Evolutionary conservation across 176 grass and related monocot species (phyloP).

Genomic region (Oryza nivara): DNA sequence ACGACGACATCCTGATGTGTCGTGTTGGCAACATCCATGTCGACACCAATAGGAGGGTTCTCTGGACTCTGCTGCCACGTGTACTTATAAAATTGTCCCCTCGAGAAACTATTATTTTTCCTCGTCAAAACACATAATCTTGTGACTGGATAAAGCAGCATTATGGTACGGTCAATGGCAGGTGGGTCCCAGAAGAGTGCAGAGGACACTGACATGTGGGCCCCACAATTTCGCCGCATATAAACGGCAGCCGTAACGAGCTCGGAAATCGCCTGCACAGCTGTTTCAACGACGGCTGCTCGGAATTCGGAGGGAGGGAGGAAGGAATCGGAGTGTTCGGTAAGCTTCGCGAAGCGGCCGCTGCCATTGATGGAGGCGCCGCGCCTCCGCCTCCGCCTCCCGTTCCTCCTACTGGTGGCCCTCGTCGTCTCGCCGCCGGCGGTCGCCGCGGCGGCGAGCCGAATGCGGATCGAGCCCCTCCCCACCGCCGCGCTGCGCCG

Average conservation of each 20-base stretch:
- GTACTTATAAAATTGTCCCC: too few relatives aligned
- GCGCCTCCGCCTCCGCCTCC: neutral
- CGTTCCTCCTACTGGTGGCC: neutral
- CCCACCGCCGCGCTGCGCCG: constrained; percentile 45
- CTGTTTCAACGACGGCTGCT: neutral
- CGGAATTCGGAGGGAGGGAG: neutral
- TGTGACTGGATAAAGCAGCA: too few relatives aligned
- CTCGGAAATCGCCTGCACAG: neutral
- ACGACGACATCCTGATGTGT: neutral
- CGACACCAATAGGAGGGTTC: neutral
- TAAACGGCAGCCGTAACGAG: neutral
- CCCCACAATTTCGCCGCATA: neutral
- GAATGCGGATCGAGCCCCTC: constrained; percentile 36
- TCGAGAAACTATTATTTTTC: too few relatives aligned
- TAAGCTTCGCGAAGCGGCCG: constrained; percentile 18
- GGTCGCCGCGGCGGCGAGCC: neutral
- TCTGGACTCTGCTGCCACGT: neutral
- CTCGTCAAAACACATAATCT: too few relatives aligned
- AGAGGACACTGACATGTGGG: neutral
- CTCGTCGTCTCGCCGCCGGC: neutral
- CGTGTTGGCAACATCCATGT: neutral
- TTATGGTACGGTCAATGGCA: neutral
- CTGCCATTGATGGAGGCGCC: neutral
- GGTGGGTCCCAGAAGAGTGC: neutral
- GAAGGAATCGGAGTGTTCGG: neutral